Base-by-base conservation (phyloP, 345 rosid species). In the thale cress (Arabidopsis thaliana) region DNA sequence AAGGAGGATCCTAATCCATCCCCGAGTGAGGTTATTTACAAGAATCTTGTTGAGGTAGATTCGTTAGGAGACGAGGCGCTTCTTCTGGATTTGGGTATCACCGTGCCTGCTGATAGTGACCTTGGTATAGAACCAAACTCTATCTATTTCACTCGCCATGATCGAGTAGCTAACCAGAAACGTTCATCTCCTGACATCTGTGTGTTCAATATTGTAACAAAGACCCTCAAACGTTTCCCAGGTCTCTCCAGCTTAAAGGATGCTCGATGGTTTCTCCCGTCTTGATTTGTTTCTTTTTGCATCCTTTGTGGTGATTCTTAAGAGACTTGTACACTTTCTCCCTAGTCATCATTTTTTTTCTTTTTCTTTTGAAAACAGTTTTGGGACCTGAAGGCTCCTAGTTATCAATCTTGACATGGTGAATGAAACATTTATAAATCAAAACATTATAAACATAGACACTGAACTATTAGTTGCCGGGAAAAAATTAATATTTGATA, bases 121-220 rank as follows among this genome's bases (percentile, higher is more conserved):
- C 59, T 11, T 53, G 59, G 59, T 28, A 53, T 53, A 7, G 59
- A 53, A 13, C 59, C 36, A 11, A 53, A 25, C 32, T 28, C 32
- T 28, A 28, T 28, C 32, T 28, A 28, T 28, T 28, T 28, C 32
- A 28, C 32, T 28, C 36, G 13, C 36, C 9, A 11, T 11, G 14
- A 41, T 24, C 57, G 12, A 33, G 1, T 12, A 7, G 0, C 5
- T 14, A 4, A 2, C 58, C 4, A 1, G 4, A 8, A 11, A 8
- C 2, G 2, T 1, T 37, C 40, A 2, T 33, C 0, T 11, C 57
- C 48, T 0, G 57, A 65, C 20, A 32, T 65, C 3, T 65, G 32
- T 33, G 69, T 48, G 32, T 65, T 2, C 32, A 48, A 65, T 48
- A 4, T 48, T 65, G 57, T 22, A 23, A 16, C 71, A 7, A 66